Evolutionary conservation across 176 grass and related monocot species (phyloP).

Genomic region (Elymus sibiricus): DNA sequence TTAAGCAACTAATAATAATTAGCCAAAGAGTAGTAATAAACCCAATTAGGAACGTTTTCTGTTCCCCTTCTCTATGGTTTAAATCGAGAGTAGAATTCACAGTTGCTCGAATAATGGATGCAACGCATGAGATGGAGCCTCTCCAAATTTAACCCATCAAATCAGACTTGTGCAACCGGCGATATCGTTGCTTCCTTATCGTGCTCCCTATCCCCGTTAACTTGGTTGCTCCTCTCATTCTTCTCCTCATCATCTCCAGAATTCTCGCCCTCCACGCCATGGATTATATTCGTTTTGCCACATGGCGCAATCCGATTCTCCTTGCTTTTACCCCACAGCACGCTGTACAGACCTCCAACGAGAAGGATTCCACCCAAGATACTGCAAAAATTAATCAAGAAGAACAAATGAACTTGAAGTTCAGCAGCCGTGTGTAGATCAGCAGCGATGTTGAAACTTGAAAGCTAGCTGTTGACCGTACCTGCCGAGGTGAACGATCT

Average conservation of each 20-base stretch:
- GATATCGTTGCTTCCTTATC: neutral
- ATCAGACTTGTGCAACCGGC: neutral
- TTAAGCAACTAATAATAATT: neutral
- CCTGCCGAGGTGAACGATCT: constrained; percentile 51
- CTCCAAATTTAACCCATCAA: neutral
- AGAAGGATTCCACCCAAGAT: constrained; percentile 56
- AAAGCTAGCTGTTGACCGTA: neutral
- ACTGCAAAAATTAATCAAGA: constrained; percentile 14
- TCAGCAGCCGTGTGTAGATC: neutral
- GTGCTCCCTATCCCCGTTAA: neutral
- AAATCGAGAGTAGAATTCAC: neutral
- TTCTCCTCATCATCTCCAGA: neutral
- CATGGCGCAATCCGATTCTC: neutral
- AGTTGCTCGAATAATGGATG: neutral
- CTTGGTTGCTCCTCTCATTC: neutral
- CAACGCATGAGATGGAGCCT: neutral
- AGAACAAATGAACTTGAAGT: neutral
- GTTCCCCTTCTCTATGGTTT: neutral
- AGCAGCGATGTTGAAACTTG: neutral
- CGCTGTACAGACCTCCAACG: constrained; percentile 55
- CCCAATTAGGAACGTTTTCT: neutral
- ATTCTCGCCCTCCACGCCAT: neutral
- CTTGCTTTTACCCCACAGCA: constrained; percentile 62
- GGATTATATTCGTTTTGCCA: neutral
- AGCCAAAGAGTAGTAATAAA: neutral